phyloP scores from a whole-genome alignment of 257 asterid species.

The Nicotiana attenuata region DNA sequence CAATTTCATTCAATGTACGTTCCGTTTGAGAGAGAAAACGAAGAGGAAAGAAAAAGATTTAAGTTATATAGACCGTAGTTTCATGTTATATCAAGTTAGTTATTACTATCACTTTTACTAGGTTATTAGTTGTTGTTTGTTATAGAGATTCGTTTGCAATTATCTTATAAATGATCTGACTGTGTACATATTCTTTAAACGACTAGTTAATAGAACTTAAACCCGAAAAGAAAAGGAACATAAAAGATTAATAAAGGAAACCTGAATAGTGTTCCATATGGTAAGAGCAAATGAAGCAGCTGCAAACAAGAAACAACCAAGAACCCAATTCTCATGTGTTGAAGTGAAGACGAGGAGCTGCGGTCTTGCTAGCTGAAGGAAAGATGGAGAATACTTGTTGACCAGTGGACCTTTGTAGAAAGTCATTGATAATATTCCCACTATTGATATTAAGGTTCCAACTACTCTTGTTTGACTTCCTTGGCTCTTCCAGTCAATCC shows the following conservation, averaged over 20 bases:
- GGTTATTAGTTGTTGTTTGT: no score
- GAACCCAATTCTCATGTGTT: constrained; percentile 45
- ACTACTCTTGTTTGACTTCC: constrained; percentile 42
- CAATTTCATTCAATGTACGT: not conserved
- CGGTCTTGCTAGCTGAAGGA: constrained; percentile 21
- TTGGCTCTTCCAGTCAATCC: constrained; percentile 39
- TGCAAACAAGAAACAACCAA: constrained; percentile 57
- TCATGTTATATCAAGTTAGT: no score
- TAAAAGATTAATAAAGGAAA: not conserved
- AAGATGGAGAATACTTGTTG: constrained; percentile 28
- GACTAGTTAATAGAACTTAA: no score
- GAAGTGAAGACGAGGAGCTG: constrained; percentile 52
- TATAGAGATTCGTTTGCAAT: no score
- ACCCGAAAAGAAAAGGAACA: no score
- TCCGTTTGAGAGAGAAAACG: not conserved
- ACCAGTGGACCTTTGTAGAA: constrained; percentile 60
- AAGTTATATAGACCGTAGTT: no score
- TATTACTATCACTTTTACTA: no score
- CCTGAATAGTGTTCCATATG: constrained; percentile 65
- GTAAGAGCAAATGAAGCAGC: constrained; percentile 55
- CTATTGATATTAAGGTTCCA: constrained; percentile 48
- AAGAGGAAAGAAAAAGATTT: no score
- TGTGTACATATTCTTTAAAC: no score
- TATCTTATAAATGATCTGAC: no score
- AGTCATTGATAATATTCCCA: constrained; percentile 50